Percentiles rank a stretch among this genome's conserved stretches.
Conservation (phyloP, 345 rosid species). For the Firmiana major region DNA sequence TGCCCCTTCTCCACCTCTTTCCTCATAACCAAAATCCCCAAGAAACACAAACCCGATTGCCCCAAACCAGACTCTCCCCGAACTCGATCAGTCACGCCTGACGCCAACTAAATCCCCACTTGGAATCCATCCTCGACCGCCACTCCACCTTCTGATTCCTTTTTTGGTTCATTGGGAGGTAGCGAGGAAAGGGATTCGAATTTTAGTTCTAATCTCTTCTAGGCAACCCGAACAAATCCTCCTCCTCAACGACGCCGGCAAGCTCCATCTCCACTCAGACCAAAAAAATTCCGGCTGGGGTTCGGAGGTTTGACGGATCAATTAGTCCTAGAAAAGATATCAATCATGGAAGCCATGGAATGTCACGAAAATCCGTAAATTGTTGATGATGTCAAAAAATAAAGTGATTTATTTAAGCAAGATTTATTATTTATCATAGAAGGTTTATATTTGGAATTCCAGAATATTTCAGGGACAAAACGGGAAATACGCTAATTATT, state of each 20-base stretch:
- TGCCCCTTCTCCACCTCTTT: slow-evolving; percentile 66
- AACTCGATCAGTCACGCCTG: slow-evolving; percentile 52
- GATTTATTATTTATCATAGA: slow-evolving; percentile 66
- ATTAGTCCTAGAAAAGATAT: slow-evolving; percentile 55
- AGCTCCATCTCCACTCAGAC: slow-evolving; percentile 63
- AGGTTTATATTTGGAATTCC: slow-evolving; percentile 76
- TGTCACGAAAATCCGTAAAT: slow-evolving; percentile 54
- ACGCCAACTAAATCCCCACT: slow-evolving; percentile 38
- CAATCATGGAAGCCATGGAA: slow-evolving; percentile 48
- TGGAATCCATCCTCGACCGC: slow-evolving; percentile 59
- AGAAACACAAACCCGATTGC: slow-evolving; percentile 38
- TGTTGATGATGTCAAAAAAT: slow-evolving; percentile 73
- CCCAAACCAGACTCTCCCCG: slow-evolving; percentile 54
- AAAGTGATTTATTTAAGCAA: slow-evolving; percentile 67
- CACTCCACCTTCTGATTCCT: slow-evolving; percentile 67
- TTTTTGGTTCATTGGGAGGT: too few relatives aligned
- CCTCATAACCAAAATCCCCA: slow-evolving; percentile 74
- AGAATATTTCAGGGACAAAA: slow-evolving; percentile 78
- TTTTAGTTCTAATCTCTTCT: too few relatives aligned
- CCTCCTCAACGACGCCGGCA: slow-evolving; percentile 63
- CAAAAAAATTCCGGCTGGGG: slow-evolving; percentile 67
- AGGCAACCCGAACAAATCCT: slow-evolving; percentile 57
- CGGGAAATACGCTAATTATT: slow-evolving; percentile 57
- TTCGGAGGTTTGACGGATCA: slow-evolving; percentile 61
- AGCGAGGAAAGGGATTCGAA: too few relatives aligned